Evolutionary conservation across 1,284 basidiomycete species (phyloP).

Genomic region (Melanopsichium pennsylvanicum): DNA sequence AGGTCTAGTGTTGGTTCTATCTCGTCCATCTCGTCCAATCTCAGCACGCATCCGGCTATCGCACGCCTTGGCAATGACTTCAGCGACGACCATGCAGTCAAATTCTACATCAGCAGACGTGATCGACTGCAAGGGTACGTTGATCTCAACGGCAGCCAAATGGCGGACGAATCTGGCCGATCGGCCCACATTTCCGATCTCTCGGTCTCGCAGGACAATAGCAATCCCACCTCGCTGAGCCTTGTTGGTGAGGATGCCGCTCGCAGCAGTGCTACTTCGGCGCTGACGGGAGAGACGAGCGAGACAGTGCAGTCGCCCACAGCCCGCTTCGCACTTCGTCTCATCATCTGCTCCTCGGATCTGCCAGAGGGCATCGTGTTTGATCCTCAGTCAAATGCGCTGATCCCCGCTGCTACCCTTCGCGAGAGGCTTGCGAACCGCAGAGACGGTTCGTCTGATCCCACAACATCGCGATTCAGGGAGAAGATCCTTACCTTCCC

Average conservation of each 20-base stretch:
- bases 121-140: constrained; percentile 38
- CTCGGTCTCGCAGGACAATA: constrained; percentile 36
- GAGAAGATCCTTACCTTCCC: constrained; percentile 71
- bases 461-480: constrained; percentile 24
- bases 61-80: constrained; percentile 90
- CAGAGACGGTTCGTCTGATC: constrained; percentile 4
- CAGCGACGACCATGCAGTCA: constrained; percentile 93
- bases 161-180: constrained; percentile 24
- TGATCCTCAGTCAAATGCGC: constrained; percentile 87
- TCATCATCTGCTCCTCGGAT: constrained; percentile 85
- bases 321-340: constrained; percentile 83
- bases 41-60: constrained; percentile 92
- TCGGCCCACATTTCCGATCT: constrained; percentile 30
- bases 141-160: constrained; percentile 18
- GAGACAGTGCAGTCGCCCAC: constrained; percentile 63
- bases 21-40: constrained; percentile 85
- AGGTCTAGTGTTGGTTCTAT: constrained; percentile 91
- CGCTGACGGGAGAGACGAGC: constrained; percentile 32
- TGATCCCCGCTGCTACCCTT: constrained; percentile 69
- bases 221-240: constrained; percentile 35
- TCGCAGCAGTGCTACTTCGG: constrained; percentile 36
- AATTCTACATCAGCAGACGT: constrained; percentile 82
- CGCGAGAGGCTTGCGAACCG: constrained; percentile 21
- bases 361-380: constrained; percentile 92
- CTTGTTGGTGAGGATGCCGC: constrained; percentile 25